phyloP scores from a whole-genome alignment of 2,329 filamentous ascomycete species.

The Penicillium sp. region DNA sequence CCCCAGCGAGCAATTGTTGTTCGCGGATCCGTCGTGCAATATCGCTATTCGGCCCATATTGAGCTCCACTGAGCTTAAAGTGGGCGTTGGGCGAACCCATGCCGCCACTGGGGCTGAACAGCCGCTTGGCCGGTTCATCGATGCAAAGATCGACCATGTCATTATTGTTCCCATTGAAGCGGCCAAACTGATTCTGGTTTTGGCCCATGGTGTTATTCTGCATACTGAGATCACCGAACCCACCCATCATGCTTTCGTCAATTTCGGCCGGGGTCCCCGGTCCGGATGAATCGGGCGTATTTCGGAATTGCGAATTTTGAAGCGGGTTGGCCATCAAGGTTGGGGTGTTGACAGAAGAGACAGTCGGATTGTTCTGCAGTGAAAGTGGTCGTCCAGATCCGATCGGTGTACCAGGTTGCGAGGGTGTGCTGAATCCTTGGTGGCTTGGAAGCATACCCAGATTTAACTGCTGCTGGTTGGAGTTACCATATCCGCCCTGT shows the following conservation, averaged over 20 bases:
- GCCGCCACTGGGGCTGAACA: slow-evolving; percentile 81
- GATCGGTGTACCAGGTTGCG: slow-evolving; percentile 81
- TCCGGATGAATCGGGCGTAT: slow-evolving; percentile 64
- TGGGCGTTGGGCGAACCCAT: slow-evolving; percentile 66
- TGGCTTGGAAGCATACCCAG: slow-evolving; percentile 73
- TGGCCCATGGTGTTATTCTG: slow-evolving; percentile 48
- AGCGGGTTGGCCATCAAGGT: slow-evolving; percentile 78
- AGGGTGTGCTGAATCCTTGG: slow-evolving; percentile 72
- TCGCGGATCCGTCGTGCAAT: slow-evolving; percentile 65
- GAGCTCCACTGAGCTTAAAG: slow-evolving; percentile 70
- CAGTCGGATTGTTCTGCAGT: slow-evolving; percentile 89
- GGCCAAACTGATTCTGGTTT: slow-evolving; percentile 40
- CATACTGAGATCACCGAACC: slow-evolving; percentile 61
- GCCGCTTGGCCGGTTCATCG: slow-evolving; percentile 88
- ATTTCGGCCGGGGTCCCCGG: slow-evolving; percentile 70
- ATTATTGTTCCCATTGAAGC: slow-evolving; percentile 46
- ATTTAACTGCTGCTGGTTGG: slow-evolving; percentile 69
- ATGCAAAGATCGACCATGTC: slow-evolving; percentile 66
- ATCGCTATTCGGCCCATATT: slow-evolving; percentile 74
- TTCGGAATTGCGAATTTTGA: slow-evolving; percentile 53
- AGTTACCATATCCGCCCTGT: slow-evolving; percentile 59
- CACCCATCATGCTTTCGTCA: slow-evolving; percentile 68
- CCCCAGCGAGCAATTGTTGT: slow-evolving; percentile 60
- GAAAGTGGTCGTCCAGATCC: slow-evolving; percentile 66
- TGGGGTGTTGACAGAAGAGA: slow-evolving; percentile 95